Conservation (phyloP, 208 protist species). For the Lotmaria passim region DNA sequence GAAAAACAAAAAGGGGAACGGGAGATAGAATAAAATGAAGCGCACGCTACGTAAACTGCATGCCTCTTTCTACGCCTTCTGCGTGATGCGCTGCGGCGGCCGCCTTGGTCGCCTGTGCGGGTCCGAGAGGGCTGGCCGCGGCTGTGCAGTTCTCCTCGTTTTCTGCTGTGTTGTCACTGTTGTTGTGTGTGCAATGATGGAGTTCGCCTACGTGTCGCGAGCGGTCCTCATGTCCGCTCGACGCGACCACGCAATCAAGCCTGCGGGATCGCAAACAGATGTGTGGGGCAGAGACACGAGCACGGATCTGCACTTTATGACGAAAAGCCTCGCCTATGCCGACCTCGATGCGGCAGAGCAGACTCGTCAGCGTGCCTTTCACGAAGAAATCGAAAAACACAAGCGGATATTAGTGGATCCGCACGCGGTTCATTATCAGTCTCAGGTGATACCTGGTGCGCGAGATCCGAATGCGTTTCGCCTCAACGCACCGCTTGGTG, state of each 20-base stretch:
- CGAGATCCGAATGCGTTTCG: slow-evolving; percentile 13
- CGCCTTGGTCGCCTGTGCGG: slow-evolving; percentile 16
- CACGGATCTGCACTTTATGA: not conserved
- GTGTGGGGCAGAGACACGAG: slow-evolving; percentile 1
- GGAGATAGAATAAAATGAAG: slow-evolving; percentile 12
- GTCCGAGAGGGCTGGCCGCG: slow-evolving; percentile 17
- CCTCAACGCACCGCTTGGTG: not conserved
- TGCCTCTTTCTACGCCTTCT: slow-evolving; percentile 17
- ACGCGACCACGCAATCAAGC: not conserved
- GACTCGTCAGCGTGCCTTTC: not conserved
- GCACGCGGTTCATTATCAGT: not conserved
- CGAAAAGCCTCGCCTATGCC: slow-evolving; percentile 2
- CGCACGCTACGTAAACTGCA: not conserved
- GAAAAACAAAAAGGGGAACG: not conserved
- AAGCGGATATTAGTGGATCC: not conserved
- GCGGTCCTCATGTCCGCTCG: not conserved
- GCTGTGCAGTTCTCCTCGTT: slow-evolving; percentile 7
- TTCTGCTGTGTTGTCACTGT: not conserved
- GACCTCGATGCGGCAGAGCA: not conserved
- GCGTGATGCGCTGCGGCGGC: slow-evolving; percentile 11
- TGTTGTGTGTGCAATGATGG: not conserved
- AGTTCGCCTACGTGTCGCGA: not conserved
- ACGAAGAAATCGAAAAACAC: slow-evolving; percentile 8
- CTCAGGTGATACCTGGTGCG: not conserved
- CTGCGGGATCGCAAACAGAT: not conserved